These are phyloP conservation scores for Penicillium hesseltinei DNA, from an alignment of 2,329 filamentous ascomycete species.

Conservation along the genomic window DNA sequence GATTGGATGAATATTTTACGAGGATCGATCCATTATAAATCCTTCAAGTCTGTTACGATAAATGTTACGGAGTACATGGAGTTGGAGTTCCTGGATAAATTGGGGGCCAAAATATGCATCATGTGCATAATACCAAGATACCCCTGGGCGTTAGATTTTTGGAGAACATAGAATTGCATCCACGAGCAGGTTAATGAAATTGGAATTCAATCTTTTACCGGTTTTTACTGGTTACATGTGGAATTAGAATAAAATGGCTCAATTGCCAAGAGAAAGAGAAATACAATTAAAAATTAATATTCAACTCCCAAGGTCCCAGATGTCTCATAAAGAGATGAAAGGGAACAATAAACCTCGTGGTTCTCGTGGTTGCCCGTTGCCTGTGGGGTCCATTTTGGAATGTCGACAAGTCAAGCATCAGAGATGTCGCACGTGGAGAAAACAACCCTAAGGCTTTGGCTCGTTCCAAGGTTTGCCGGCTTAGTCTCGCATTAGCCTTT, in stretches of 20 bases:
- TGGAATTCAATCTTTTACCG: not conserved
- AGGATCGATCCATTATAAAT: not conserved
- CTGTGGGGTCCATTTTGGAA: not conserved
- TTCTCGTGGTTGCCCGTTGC: not conserved
- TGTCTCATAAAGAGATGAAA: not conserved
- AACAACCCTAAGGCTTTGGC: constrained; percentile 9
- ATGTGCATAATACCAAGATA: constrained; percentile 8
- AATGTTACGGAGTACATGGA: constrained; percentile 7
- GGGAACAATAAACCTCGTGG: not conserved
- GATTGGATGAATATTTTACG: constrained; percentile 21
- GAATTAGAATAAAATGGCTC: not conserved
- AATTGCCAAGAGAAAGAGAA: not conserved
- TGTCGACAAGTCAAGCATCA: constrained; percentile 10
- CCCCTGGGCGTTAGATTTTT: not conserved
- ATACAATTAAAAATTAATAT: too few species aligned
- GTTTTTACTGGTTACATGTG: not conserved
- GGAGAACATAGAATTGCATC: not conserved
- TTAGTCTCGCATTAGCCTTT: constrained; percentile 5
- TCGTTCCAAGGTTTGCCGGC: not conserved
- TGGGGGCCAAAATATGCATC: not conserved
- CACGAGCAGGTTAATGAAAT: not conserved
- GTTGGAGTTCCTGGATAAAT: constrained; percentile 16
- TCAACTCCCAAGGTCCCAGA: not conserved
- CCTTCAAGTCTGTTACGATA: not conserved
- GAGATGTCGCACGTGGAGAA: constrained; percentile 19